A percentile compares a stretch with the other conserved stretches of the same genome.
phyloP scores from a whole-genome alignment of 805 yeast species.

The Candida tallmaniae region DNA sequence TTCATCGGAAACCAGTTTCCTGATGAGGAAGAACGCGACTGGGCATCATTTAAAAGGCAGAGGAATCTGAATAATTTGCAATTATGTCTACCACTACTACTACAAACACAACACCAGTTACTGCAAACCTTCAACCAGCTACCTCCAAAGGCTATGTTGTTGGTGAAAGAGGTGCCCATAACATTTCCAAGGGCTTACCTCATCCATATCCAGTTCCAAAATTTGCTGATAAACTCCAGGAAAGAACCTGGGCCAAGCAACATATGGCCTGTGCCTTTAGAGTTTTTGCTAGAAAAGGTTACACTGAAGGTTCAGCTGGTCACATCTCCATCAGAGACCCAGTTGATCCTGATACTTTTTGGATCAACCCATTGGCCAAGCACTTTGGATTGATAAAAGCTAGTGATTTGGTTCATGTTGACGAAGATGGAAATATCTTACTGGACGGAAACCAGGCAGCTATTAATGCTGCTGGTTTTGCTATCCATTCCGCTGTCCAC shows the following conservation, averaged over 20 bases:
- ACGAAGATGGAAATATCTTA: constrained; percentile 30
- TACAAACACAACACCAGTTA: neutral
- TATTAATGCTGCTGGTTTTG: constrained; percentile 38
- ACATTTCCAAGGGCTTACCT: constrained; percentile 50
- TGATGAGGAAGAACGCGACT: constrained; percentile 11
- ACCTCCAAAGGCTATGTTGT: constrained; percentile 6
- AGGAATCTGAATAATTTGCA: constrained; percentile 4
- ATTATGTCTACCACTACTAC: neutral
- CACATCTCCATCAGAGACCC: constrained; percentile 86
- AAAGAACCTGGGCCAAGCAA: constrained; percentile 53
- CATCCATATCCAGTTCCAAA: constrained; percentile 50
- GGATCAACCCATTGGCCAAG: constrained; percentile 82
- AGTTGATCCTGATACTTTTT: constrained; percentile 67
- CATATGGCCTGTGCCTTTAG: constrained; percentile 87
- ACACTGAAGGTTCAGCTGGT: constrained; percentile 75
- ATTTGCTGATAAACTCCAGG: constrained; percentile 44
- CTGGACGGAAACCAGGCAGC: constrained; percentile 36
- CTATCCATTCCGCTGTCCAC: constrained; percentile 37
- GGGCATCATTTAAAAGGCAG: constrained; percentile 9
- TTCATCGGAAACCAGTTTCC: too few relatives aligned
- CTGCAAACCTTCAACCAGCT: constrained; percentile 1
- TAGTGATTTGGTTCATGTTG: constrained; percentile 36
- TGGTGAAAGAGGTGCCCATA: constrained; percentile 49
- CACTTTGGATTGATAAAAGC: constrained; percentile 53
- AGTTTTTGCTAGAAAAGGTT: constrained; percentile 72